Conservation (phyloP, 768 basidiomycete species). For the Lentinula edodes region DNA sequence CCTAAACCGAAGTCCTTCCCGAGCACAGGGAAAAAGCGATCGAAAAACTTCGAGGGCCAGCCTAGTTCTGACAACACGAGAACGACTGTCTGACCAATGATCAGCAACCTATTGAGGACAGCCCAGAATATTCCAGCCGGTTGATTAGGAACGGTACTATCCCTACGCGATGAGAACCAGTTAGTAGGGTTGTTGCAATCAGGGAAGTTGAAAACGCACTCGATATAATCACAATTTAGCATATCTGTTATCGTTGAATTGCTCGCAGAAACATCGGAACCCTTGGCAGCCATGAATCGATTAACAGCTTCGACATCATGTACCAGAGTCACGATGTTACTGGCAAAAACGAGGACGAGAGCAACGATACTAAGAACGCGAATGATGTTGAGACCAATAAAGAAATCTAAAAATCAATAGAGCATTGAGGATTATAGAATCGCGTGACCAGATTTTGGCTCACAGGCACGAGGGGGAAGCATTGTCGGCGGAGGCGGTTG, state of each 20-base stretch:
- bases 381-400: constrained; percentile 74
- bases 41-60: constrained; percentile 77
- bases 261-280: constrained; percentile 24
- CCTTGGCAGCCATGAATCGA: constrained; percentile 39
- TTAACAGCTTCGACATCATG: constrained; percentile 76
- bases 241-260: constrained; percentile 20
- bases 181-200: background rate
- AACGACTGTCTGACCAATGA: constrained; percentile 74
- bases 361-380: constrained; percentile 73
- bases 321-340: constrained; percentile 67
- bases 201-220: constrained; percentile 37
- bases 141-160: constrained; percentile 90
- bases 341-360: constrained; percentile 76
- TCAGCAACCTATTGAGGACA: constrained; percentile 78
- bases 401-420: constrained; percentile 19
- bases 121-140: constrained; percentile 92
- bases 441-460: background rate
- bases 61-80: constrained; percentile 74
- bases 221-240: constrained; percentile 74
- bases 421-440: background rate
- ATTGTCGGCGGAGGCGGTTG: background rate
- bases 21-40: constrained; percentile 88
- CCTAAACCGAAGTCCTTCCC: constrained; percentile 83
- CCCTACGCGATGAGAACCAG: constrained; percentile 23
- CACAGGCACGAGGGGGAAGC: constrained; percentile 8